Conservation (phyloP, 176 grass and related monocot species). For the Avena sativa region DNA sequence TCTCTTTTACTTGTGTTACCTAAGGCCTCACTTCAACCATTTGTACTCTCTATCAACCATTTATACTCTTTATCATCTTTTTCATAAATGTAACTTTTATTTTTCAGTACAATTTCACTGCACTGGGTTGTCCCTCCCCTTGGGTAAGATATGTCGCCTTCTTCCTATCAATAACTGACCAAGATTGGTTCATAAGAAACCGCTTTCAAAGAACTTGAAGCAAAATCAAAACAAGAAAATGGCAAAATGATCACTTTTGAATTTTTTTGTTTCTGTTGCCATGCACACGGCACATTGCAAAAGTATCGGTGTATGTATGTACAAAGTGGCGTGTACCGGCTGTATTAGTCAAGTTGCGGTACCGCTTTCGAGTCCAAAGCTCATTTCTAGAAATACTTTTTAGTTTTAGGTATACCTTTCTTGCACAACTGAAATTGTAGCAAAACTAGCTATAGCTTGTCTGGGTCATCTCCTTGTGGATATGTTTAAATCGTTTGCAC, state of each 20-base stretch:
- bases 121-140: neutral
- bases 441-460: neutral
- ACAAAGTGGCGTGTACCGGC: neutral
- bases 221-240: neutral
- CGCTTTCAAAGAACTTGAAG: neutral
- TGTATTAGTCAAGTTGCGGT: constrained; percentile 11
- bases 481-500: neutral
- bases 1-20: neutral
- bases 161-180: neutral
- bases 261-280: neutral
- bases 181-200: neutral
- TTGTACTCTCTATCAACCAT: neutral
- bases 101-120: neutral
- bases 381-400: constrained; percentile 24
- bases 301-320: neutral
- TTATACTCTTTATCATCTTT: neutral
- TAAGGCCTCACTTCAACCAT: neutral
- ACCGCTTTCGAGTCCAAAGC: neutral
- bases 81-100: neutral
- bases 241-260: neutral
- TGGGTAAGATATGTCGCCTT: neutral
- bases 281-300: neutral
- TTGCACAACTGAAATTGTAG: constrained; percentile 32
- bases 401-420: constrained; percentile 22
- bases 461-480: neutral